phyloP scores from a whole-genome alignment of 345 rosid genomes.

The Salix caprea region DNA sequence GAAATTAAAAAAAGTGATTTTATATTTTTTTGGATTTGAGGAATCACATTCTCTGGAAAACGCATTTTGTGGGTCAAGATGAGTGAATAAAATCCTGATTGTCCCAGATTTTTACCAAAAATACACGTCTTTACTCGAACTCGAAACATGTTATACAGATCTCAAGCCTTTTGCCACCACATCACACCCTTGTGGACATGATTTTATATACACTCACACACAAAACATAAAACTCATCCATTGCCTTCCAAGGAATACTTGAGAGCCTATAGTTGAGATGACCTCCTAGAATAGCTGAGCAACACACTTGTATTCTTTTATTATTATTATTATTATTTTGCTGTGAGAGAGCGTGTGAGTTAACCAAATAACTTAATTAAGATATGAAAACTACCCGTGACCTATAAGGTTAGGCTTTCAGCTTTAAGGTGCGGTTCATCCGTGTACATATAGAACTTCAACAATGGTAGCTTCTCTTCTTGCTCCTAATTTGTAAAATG shows the following conservation, averaged over 20 bases:
- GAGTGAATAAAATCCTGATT: too few relatives aligned
- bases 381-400: background rate
- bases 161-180: too few relatives aligned
- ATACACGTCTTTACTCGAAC: too few relatives aligned
- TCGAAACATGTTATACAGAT: too few relatives aligned
- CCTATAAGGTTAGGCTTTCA: background rate
- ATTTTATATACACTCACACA: background rate
- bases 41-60: accelerated
- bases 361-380: background rate
- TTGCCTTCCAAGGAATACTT: background rate
- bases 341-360: background rate
- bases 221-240: background rate
- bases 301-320: background rate
- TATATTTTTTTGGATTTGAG: too few relatives aligned
- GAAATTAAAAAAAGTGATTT: too few relatives aligned
- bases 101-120: too few relatives aligned
- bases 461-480: background rate
- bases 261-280: background rate
- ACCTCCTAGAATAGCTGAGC: background rate
- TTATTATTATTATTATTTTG: too few relatives aligned
- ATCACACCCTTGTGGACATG: accelerated
- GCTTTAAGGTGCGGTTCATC: background rate
- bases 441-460: background rate
- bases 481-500: background rate
- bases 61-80: accelerated